Percentiles rank a stretch among this genome's conserved stretches.
Conservation (phyloP, 345 rosid species). For the Aethionema arabicum region DNA sequence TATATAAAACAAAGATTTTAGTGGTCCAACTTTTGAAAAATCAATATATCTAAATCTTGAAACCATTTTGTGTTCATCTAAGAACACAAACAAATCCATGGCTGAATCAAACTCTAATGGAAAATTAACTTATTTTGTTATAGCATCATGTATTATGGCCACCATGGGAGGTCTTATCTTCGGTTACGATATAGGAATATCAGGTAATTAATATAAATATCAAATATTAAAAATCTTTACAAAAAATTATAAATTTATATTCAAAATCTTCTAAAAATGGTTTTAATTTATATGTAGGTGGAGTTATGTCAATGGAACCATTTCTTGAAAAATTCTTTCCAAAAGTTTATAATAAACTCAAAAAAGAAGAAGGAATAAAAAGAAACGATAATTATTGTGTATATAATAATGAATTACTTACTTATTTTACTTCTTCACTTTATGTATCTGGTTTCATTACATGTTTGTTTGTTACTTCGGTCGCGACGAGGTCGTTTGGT, state of each 20-base stretch:
- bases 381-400: constrained; percentile 66
- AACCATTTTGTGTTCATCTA: no score
- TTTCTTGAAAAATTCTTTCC: constrained; percentile 59
- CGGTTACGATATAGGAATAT: constrained; percentile 84
- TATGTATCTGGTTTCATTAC: constrained; percentile 66
- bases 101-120: constrained; percentile 48
- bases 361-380: constrained; percentile 31
- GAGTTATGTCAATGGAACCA: constrained; percentile 82
- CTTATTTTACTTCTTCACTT: constrained; percentile 77
- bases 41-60: no score
- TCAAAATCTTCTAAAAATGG: constrained; percentile 5
- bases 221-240: neutral
- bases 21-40: no score
- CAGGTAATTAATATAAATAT: constrained; percentile 45
- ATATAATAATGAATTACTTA: constrained; percentile 66
- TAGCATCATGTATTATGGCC: constrained; percentile 77
- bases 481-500: constrained; percentile 52
- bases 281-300: constrained; percentile 41
- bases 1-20: no score
- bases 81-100: constrained; percentile 36
- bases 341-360: constrained; percentile 48
- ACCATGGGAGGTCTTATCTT: constrained; percentile 88
- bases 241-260: neutral
- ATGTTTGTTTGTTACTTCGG: constrained; percentile 60
- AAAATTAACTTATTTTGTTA: constrained; percentile 56